phyloP scores from a whole-genome alignment of 2,329 filamentous ascomycete species.

The Beauveria pseudobassiana region DNA sequence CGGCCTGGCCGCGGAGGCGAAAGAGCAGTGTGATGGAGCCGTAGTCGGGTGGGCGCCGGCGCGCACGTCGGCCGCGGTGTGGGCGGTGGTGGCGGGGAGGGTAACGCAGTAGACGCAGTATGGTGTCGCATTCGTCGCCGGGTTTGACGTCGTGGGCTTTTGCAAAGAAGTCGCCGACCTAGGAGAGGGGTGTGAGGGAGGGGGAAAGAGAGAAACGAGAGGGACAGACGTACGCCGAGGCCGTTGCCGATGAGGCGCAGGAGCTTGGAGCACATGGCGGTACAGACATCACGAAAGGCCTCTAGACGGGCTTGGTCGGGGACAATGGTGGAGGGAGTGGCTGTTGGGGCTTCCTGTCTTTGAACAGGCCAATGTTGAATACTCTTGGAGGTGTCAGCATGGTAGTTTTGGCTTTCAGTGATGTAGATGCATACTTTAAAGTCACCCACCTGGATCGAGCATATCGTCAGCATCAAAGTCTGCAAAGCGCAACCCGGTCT shows the following conservation, averaged over 20 bases:
- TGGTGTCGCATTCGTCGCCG: conserved; percentile 44
- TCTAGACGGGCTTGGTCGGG: conserved; percentile 53
- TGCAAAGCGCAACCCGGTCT: not conserved
- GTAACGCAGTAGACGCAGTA: conserved; percentile 67
- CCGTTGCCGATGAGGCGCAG: conserved; percentile 73
- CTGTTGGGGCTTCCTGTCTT: conserved; percentile 62
- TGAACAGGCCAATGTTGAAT: conserved; percentile 85
- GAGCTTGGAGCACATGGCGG: conserved; percentile 63
- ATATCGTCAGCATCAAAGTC: not conserved
- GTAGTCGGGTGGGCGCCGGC: conserved; percentile 90
- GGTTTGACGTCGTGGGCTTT: conserved; percentile 38
- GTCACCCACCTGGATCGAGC: conserved; percentile 57
- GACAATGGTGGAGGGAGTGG: conserved; percentile 61
- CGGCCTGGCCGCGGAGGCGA: conserved; percentile 75
- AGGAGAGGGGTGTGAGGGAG: not conserved
- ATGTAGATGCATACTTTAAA: conserved; percentile 58
- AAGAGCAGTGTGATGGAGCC: conserved; percentile 69
- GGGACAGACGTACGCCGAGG: conserved; percentile 46
- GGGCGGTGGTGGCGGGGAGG: conserved; percentile 42
- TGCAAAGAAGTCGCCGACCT: conserved; percentile 48
- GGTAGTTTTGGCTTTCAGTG: conserved; percentile 6
- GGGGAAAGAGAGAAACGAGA: conserved; percentile 10
- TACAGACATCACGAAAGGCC: conserved; percentile 63
- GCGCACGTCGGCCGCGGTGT: conserved; percentile 57
- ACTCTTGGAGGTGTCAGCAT: conserved; percentile 45